These are phyloP conservation scores for Chloromonas sp. DNA, from an alignment of 163 green algal genomes.

Conservation along the genomic window DNA sequence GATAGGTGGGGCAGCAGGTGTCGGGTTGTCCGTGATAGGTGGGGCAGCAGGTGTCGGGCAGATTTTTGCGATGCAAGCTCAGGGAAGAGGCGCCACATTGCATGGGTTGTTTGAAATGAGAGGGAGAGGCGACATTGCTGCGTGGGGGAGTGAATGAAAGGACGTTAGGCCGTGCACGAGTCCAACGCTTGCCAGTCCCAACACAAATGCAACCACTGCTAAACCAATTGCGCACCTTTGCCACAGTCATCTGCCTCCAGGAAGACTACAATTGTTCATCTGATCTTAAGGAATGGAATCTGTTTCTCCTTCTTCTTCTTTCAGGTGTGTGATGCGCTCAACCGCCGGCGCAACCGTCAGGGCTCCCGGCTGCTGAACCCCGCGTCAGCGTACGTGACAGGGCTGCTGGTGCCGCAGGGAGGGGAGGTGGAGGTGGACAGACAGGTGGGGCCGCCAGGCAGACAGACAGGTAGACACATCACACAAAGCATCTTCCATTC, in stretches of 20 bases:
- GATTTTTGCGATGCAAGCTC: too few relatives aligned
- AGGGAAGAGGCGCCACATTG: too few relatives aligned
- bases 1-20: too few relatives aligned
- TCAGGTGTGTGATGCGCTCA: conserved; percentile 63
- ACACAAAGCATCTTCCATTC: too few relatives aligned
- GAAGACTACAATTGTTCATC: not conserved
- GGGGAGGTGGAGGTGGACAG: conserved; percentile 43
- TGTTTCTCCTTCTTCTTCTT: not conserved
- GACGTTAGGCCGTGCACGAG: too few relatives aligned
- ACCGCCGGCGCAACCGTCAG: conserved; percentile 53
- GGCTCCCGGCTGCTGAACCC: conserved; percentile 28
- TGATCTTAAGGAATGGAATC: conserved; percentile 1
- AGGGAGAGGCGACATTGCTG: too few relatives aligned
- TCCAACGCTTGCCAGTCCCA: too few relatives aligned
- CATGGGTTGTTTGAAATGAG: too few relatives aligned
- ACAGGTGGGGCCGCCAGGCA: not conserved
- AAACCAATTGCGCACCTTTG: not conserved
- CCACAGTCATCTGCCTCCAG: not conserved
- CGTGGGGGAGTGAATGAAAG: not conserved
- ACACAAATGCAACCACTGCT: too few relatives aligned
- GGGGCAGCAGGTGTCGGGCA: not conserved
- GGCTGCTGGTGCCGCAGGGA: conserved; percentile 64
- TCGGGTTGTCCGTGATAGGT: too few relatives aligned
- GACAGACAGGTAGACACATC: too few relatives aligned
- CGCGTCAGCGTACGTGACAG: conserved; percentile 61